These are phyloP conservation scores for Dothistroma pini DNA, from an alignment of 2,329 filamentous ascomycete genomes.

Conservation along the genomic window DNA sequence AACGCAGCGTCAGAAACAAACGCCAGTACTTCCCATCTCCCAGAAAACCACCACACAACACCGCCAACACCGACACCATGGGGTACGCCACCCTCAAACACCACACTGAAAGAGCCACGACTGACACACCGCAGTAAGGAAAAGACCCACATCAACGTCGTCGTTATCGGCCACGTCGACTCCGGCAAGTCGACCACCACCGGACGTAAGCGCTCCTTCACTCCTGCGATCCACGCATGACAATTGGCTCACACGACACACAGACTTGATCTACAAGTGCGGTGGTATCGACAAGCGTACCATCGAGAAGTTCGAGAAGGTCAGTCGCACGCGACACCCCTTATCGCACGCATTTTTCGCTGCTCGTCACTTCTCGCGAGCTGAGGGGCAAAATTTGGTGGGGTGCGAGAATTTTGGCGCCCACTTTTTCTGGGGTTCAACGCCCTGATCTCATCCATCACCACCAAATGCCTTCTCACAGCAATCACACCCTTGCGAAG, in stretches of 20 bases:
- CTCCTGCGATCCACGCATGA: slow-evolving; percentile 31
- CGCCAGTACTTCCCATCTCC: slow-evolving; percentile 20
- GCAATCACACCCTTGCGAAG: not conserved
- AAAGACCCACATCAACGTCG: slow-evolving; percentile 90
- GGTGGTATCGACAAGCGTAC: slow-evolving; percentile 99
- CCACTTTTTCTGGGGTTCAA: slow-evolving; percentile 12
- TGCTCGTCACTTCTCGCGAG: slow-evolving; percentile 16
- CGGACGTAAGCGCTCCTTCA: slow-evolving; percentile 58
- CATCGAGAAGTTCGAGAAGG: slow-evolving; percentile 99
- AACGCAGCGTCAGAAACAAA: slow-evolving; percentile 1
- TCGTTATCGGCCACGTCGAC: slow-evolving; percentile 99
- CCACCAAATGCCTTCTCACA: not conserved
- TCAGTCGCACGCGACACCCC: slow-evolving; percentile 40
- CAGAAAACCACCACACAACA: slow-evolving; percentile 20
- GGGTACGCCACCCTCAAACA: slow-evolving; percentile 46
- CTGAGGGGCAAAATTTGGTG: slow-evolving; percentile 23
- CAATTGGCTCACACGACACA: slow-evolving; percentile 59
- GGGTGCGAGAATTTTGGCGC: slow-evolving; percentile 25
- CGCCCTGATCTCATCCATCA: slow-evolving; percentile 19
- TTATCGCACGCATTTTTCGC: slow-evolving; percentile 11
- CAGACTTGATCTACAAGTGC: slow-evolving; percentile 99
- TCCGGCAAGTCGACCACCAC: slow-evolving; percentile 98
- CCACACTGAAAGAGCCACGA: slow-evolving; percentile 21
- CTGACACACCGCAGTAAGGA: slow-evolving; percentile 68
- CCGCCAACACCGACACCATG: slow-evolving; percentile 52